These are phyloP conservation scores for Aspergillus latus DNA, from an alignment of 2,329 filamentous ascomycete species.

Conservation along the genomic window DNA sequence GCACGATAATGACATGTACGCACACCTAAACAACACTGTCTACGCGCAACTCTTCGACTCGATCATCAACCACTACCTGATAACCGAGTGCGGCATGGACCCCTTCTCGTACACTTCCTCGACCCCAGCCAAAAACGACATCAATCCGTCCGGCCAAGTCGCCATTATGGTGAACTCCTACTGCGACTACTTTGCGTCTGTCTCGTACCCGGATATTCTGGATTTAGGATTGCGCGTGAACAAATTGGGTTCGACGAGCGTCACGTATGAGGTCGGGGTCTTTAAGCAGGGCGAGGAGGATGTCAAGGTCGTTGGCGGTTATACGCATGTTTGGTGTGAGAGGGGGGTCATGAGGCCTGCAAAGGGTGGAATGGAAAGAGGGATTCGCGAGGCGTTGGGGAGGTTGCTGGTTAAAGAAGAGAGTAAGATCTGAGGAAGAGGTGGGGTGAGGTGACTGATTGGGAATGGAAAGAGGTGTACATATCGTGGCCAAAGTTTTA, in stretches of 20 bases:
- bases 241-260: slow-evolving; percentile 80
- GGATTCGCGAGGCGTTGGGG: slow-evolving; percentile 55
- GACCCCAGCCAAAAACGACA: neutral
- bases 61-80: slow-evolving; percentile 84
- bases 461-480: neutral
- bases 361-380: slow-evolving; percentile 51
- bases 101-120: slow-evolving; percentile 56
- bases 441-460: no score
- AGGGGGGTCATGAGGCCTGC: slow-evolving; percentile 68
- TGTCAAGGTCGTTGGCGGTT: slow-evolving; percentile 81
- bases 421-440: slow-evolving; percentile 22
- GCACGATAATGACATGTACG: slow-evolving; percentile 94
- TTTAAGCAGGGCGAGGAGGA: slow-evolving; percentile 72
- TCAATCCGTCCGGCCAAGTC: slow-evolving; percentile 54
- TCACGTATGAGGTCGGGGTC: slow-evolving; percentile 84
- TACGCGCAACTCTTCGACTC: slow-evolving; percentile 89
- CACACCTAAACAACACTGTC: slow-evolving; percentile 87
- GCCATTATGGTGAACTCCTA: slow-evolving; percentile 83
- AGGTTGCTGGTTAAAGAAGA: slow-evolving; percentile 48
- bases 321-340: slow-evolving; percentile 87
- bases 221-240: slow-evolving; percentile 80
- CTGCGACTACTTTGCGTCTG: slow-evolving; percentile 79
- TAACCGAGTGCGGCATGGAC: slow-evolving; percentile 70
- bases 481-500: neutral
- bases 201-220: slow-evolving; percentile 77